Conservation (phyloP, 345 rosid species). For the Eucalyptus rudis region DNA sequence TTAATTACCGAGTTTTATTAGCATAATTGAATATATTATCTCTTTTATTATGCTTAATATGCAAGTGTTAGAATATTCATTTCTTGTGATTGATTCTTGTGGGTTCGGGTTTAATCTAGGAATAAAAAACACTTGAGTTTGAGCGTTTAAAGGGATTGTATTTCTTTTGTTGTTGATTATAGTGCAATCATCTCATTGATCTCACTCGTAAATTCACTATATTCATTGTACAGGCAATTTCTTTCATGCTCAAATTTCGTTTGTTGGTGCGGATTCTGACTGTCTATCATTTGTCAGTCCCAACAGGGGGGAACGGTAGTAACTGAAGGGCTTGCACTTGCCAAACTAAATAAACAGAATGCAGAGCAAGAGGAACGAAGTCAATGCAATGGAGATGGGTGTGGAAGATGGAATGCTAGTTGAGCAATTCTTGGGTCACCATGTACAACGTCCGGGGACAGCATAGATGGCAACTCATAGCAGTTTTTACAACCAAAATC, state of each 20-base stretch:
- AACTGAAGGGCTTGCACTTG: background rate
- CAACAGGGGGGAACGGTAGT: background rate
- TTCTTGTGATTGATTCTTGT: background rate
- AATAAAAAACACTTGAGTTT: background rate
- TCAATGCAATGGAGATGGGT: background rate
- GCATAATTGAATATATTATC: background rate
- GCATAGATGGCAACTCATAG: background rate
- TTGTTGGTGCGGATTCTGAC: background rate
- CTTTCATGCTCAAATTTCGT: background rate
- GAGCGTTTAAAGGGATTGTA: accelerated
- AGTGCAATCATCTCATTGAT: background rate
- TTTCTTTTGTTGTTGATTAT: background rate
- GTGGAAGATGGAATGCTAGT: background rate
- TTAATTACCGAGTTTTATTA: background rate
- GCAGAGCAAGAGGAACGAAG: background rate
- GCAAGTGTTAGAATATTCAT: background rate
- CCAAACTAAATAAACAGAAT: background rate
- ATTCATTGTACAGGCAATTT: background rate
- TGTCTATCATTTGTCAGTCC: background rate
- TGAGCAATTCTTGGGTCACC: background rate
- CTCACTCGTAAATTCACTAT: background rate
- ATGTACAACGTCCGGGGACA: accelerated
- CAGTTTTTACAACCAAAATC: background rate
- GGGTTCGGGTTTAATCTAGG: background rate
- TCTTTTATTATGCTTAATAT: background rate